Conservation (phyloP, 1,284 basidiomycete genomes). For the Malassezia sympodialis region DNA sequence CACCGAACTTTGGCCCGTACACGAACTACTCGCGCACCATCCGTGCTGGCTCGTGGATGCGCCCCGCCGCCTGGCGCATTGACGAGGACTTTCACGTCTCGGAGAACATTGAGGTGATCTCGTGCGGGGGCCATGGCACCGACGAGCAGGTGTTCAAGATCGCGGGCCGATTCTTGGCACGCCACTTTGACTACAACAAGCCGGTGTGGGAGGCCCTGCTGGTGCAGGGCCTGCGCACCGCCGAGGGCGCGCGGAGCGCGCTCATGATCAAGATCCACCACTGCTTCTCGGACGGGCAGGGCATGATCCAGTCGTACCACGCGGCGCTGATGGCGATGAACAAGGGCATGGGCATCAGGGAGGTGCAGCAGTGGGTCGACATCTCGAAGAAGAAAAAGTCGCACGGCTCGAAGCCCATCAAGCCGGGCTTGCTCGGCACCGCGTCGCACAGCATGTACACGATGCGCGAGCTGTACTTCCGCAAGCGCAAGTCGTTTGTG, state of each 20-base stretch:
- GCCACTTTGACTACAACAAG: constrained; percentile 44
- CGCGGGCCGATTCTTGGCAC: constrained; percentile 38
- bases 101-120: constrained; percentile 38
- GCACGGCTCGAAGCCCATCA: constrained; percentile 31
- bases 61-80: constrained; percentile 40
- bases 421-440: constrained; percentile 35
- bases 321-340: constrained; percentile 39
- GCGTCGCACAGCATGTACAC: constrained; percentile 33
- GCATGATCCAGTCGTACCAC: constrained; percentile 47
- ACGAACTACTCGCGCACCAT: constrained; percentile 31
- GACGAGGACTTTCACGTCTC: constrained; percentile 39
- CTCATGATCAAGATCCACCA: constrained; percentile 49
- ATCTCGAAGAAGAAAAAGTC: constrained; percentile 27
- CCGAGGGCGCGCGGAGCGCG: constrained; percentile 36
- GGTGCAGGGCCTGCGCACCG: constrained; percentile 41
- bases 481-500: constrained; percentile 34
- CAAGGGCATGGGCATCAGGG: constrained; percentile 29
- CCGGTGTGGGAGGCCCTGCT: constrained; percentile 46
- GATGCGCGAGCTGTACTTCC: constrained; percentile 41
- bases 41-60: constrained; percentile 32
- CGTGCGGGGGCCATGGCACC: constrained; percentile 22
- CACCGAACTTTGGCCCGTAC: constrained; percentile 26
- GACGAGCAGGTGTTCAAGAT: constrained; percentile 35
- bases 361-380: constrained; percentile 40
- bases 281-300: constrained; percentile 45